A percentile compares a stretch with the other conserved stretches of the same genome.
Conservation (phyloP, 495 filamentous ascomycete genomes). For the Daldinia caldariorum region DNA sequence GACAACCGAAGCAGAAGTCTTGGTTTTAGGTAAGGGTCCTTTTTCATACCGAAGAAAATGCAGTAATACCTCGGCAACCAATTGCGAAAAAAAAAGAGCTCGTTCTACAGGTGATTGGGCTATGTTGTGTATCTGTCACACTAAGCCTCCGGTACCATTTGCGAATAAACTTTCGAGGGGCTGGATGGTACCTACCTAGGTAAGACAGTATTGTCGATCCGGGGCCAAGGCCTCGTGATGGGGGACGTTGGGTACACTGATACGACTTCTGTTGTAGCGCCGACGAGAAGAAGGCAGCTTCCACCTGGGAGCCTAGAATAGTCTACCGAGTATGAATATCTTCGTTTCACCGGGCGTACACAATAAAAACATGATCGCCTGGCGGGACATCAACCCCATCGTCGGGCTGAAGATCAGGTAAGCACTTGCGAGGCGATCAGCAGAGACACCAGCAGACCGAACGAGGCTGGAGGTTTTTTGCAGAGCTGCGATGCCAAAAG, state of each 20-base stretch:
- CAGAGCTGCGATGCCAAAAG: neutral
- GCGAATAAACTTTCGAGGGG: neutral
- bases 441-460: neutral
- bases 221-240: neutral
- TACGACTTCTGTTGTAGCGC: neutral
- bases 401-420: neutral
- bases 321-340: neutral
- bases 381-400: neutral
- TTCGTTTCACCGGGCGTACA: neutral
- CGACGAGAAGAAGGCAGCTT: neutral
- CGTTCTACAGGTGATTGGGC: neutral
- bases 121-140: neutral
- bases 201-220: neutral
- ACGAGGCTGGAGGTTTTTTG: neutral
- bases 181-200: neutral
- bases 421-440: neutral
- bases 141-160: neutral
- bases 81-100: neutral
- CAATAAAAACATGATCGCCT: neutral
- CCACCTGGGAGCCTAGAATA: neutral
- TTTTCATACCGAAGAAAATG: neutral
- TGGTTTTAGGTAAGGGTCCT: neutral
- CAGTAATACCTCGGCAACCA: neutral
- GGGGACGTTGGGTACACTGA: neutral
- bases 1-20: neutral